Evolutionary conservation across 2,329 filamentous ascomycete species (phyloP).

Genomic region (Zasmidium angulare): DNA sequence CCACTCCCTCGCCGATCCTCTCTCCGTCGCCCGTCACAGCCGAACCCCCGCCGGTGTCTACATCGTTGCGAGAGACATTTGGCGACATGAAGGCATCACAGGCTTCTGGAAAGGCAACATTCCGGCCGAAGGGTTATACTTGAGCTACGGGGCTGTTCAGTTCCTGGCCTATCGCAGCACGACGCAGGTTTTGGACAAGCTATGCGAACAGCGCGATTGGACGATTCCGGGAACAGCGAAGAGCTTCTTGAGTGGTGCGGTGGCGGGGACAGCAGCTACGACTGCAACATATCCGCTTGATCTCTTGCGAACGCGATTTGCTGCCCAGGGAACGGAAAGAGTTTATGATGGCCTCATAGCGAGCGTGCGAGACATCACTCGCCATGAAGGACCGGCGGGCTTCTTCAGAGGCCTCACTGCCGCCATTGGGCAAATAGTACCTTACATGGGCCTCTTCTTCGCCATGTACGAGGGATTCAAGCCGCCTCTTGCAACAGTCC

Average conservation of each 20-base stretch:
- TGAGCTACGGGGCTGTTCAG: constrained; percentile 85
- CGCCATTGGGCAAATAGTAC: constrained; percentile 82
- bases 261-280: constrained; percentile 80
- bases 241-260: constrained; percentile 79
- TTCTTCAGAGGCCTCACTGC: constrained; percentile 88
- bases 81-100: constrained; percentile 76
- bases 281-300: constrained; percentile 88
- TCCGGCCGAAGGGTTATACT: constrained; percentile 89
- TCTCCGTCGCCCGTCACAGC: constrained; percentile 35
- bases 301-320: constrained; percentile 88
- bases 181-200: constrained; percentile 64
- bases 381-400: constrained; percentile 71
- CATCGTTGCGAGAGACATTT: constrained; percentile 59
- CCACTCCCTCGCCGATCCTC: constrained; percentile 75
- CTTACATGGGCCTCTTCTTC: constrained; percentile 98
- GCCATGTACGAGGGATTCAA: constrained; percentile 76
- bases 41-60: constrained; percentile 27
- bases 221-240: constrained; percentile 66
- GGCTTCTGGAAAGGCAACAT: constrained; percentile 97
- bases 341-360: constrained; percentile 73
- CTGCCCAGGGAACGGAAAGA: constrained; percentile 80
- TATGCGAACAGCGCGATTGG: constrained; percentile 49
- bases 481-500: constrained; percentile 42
- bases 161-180: constrained; percentile 83
- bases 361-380: constrained; percentile 70